Evolutionary conservation across 495 filamentous ascomycete genomes (phyloP).

Genomic region (Viridothelium virens): DNA sequence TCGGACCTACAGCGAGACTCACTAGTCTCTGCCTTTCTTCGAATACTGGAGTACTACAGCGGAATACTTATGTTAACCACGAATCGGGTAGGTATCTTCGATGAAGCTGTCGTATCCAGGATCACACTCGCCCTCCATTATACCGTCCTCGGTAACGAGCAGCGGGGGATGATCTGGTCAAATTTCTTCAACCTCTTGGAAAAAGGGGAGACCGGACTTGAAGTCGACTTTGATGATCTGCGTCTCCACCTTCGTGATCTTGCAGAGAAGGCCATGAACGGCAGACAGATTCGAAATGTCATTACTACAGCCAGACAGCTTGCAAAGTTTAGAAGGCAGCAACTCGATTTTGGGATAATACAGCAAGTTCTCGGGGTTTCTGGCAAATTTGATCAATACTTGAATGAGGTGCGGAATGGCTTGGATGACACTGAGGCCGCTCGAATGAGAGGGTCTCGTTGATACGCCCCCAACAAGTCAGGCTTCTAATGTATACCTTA

Average conservation of each 20-base stretch:
- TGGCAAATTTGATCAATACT: slow-evolving; percentile 3
- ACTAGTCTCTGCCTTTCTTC: neutral
- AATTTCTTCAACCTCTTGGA: slow-evolving; percentile 11
- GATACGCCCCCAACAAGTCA: no score
- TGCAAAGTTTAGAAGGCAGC: neutral
- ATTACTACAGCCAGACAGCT: neutral
- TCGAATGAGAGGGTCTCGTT: neutral
- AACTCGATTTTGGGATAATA: neutral
- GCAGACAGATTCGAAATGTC: slow-evolving; percentile 11
- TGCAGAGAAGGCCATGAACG: neutral
- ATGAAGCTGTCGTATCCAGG: slow-evolving; percentile 40
- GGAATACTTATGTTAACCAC: slow-evolving; percentile 14
- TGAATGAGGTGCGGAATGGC: neutral
- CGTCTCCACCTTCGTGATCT: neutral
- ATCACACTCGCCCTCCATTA: slow-evolving; percentile 44
- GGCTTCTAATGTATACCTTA: no score
- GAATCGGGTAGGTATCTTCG: slow-evolving; percentile 34
- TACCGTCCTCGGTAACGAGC: slow-evolving; percentile 27
- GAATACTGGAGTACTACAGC: neutral
- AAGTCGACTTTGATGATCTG: neutral
- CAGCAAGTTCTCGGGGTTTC: slow-evolving; percentile 1
- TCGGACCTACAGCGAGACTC: no score
- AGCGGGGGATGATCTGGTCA: neutral
- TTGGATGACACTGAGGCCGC: neutral
- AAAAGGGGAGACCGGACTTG: neutral